Evolutionary conservation across 352 stramenopile species (phyloP).

Genomic region (Saprolegnia parasitica): DNA sequence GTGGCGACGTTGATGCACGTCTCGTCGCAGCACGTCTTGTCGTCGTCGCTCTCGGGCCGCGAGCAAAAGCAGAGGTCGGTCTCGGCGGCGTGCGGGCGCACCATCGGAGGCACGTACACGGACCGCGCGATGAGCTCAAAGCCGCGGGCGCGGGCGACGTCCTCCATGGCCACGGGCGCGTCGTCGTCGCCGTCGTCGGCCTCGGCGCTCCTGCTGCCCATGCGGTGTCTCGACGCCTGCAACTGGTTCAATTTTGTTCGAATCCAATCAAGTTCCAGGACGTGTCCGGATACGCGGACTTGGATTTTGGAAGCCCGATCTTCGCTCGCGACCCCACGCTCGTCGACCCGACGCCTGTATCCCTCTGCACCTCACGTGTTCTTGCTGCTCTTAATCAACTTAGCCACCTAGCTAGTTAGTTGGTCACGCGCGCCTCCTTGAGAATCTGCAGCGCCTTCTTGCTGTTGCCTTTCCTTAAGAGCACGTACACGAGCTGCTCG

Average conservation of each 20-base stretch:
- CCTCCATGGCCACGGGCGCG: constrained; percentile 13
- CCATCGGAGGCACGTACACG: constrained; percentile 24
- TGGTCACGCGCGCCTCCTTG: constrained; percentile 77
- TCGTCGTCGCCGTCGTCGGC: neutral
- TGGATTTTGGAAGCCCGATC: too few species aligned
- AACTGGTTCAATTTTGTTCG: constrained; percentile 16
- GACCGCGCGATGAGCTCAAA: constrained; percentile 25
- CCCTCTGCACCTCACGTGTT: too few species aligned
- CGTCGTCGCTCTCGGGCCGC: neutral
- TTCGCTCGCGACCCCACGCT: too few species aligned
- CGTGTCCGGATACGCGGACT: constrained; percentile 19
- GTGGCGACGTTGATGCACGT: constrained; percentile 86
- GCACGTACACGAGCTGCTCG: constrained; percentile 82
- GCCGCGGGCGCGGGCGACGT: constrained; percentile 6
- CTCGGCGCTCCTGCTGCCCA: neutral
- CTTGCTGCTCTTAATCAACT: neutral
- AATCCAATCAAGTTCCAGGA: constrained; percentile 21
- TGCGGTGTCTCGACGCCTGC: neutral
- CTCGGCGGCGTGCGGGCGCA: neutral
- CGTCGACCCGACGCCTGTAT: too few species aligned
- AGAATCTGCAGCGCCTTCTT: constrained; percentile 84
- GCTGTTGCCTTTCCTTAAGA: constrained; percentile 83
- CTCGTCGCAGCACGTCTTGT: constrained; percentile 57
- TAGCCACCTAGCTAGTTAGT: constrained; percentile 40
- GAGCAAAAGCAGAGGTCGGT: constrained; percentile 25